Evolutionary conservation across 1,139 yeast species (phyloP), one percentile per base, ranked within the genome.

Genomic region (Kurtzmaniella quercitrusa): DNA sequence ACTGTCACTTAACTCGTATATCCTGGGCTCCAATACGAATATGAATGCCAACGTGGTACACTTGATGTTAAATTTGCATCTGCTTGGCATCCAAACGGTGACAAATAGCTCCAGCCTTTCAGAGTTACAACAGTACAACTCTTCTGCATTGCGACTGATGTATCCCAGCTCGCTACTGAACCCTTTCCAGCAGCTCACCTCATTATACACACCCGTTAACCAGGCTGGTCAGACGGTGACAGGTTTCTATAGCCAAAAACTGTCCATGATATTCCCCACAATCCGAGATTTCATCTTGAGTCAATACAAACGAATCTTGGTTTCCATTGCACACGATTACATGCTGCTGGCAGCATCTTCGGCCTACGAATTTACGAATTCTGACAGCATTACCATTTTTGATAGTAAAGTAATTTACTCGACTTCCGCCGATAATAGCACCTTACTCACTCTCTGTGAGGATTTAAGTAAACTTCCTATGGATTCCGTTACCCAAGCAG

Each of bases 11-110:
- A 45, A 59, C n/a, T 40, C 41, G 0, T 84, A 67, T 51, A 52
- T 84, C 10, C 41, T 45, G 0, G 54, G 48, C 1, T 80, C 90
- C 2, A 80, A 85, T 49, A 77, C 81, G 18, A 75, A 76, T 46
- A 53, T 82, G 49, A 68, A 75, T 16, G 85, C 80, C 1, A 75
- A 79, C 54, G 55, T 80, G 27, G 39, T 86, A n/a, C 69, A 72
- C 41, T 31, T 88, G 17, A 57, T 82, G n/a, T 55, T 84, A 44
- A 73, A 74, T 46, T 62, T 79, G 44, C 66, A 65, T 47, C 48
- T 62, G 3, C 60, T 66, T 14, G 41, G 42, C 8, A 34, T 23
- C 8, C 44, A 41, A 11, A 12, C 18, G 4, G 17, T 16, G 1
- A n/a, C 25, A 9, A 40, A 40, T 21, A 11, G 29, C 3, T 10